Evolutionary conservation across 129 eudicot species (phyloP).

Genomic region (Tanacetum coccineum): DNA sequence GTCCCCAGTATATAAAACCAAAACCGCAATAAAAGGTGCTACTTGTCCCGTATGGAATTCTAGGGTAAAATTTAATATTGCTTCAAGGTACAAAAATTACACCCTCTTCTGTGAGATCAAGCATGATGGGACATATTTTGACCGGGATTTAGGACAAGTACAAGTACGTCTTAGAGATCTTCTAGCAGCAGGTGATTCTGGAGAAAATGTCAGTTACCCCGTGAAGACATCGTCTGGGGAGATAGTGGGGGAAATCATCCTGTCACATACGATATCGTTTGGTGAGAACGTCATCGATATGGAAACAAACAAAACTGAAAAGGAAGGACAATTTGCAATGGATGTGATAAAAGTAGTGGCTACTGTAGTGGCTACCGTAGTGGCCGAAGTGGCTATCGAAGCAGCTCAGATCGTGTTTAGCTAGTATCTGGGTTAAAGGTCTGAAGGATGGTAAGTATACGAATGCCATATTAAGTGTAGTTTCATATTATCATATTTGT

Average conservation of each 20-base stretch:
- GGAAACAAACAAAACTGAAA: too few species aligned
- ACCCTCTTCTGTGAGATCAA: not conserved
- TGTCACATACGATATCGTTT: not conserved
- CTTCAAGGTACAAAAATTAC: not conserved
- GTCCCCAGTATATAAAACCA: not conserved
- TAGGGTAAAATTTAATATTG: not conserved
- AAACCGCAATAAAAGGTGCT: not conserved
- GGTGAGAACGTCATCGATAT: too few species aligned
- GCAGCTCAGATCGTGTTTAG: too few species aligned
- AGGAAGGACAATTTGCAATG: too few species aligned
- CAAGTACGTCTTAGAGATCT: not conserved
- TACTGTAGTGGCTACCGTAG: too few species aligned
- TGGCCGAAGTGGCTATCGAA: too few species aligned
- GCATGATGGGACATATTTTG: not conserved
- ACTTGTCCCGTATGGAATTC: not conserved
- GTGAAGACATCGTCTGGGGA: not conserved
- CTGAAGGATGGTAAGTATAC: too few species aligned
- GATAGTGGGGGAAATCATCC: not conserved
- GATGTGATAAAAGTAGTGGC: too few species aligned
- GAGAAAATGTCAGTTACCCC: not conserved
- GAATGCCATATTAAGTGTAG: too few species aligned
- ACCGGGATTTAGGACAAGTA: not conserved
- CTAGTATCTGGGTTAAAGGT: too few species aligned
- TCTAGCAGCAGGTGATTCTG: not conserved
- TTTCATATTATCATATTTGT: too few species aligned